A percentile compares a stretch with the other conserved stretches of the same genome.
Evolutionary conservation across 495 filamentous ascomycete species (phyloP).

Genomic region (Copromyces sp.): DNA sequence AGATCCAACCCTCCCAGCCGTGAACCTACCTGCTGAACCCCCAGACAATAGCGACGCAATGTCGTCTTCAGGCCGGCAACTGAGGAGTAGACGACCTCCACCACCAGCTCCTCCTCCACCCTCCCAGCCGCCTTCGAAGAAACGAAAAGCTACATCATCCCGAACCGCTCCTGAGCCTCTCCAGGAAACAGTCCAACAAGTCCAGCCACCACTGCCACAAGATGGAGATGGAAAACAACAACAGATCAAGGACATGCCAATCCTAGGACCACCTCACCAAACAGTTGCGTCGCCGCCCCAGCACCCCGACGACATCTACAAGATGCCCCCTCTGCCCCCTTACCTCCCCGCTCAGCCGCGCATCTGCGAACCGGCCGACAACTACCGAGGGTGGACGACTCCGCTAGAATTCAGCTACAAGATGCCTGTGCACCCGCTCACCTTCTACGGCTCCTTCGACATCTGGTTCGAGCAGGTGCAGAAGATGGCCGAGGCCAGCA

Average conservation of each 20-base stretch:
- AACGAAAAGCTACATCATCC: background rate
- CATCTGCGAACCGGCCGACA: constrained; percentile 1
- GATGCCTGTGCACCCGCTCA: constrained; percentile 8
- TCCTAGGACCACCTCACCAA: background rate
- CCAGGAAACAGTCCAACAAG: background rate
- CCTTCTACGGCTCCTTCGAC: constrained; percentile 1
- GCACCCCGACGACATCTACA: background rate
- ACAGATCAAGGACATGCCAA: background rate
- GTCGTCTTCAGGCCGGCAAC: background rate
- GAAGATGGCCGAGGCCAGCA: constrained; percentile 9
- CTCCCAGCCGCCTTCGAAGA: background rate
- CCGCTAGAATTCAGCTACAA: constrained; percentile 4
- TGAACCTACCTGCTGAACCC: background rate
- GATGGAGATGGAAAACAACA: background rate
- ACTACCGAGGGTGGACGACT: background rate
- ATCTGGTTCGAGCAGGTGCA: constrained; percentile 11
- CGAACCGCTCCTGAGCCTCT: background rate
- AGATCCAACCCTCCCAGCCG: background rate
- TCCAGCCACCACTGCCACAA: background rate
- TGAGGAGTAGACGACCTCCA: background rate
- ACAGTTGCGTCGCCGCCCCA: background rate
- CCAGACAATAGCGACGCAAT: background rate
- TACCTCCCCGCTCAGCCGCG: background rate
- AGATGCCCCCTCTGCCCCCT: constrained; percentile 4
- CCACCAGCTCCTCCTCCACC: background rate